Percentiles rank a stretch among this genome's conserved stretches.
phyloP scores from a whole-genome alignment of 2,329 filamentous ascomycete genomes.

The Colletotrichum sojae region DNA sequence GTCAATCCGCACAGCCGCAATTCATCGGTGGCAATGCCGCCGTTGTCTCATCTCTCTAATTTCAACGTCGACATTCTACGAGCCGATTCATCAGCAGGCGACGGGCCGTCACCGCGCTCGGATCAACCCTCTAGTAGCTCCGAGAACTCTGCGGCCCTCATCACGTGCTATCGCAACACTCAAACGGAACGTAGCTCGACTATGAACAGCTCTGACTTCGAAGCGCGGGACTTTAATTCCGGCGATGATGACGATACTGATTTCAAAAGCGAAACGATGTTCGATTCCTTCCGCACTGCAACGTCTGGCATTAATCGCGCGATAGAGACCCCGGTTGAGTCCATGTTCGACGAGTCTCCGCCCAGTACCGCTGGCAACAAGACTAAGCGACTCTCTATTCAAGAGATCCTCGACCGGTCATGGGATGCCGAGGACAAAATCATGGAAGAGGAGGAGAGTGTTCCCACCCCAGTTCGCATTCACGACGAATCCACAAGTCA shows the following conservation, averaged over 20 bases:
- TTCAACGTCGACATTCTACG: conserved; percentile 68
- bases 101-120: conserved; percentile 53
- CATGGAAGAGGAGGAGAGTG: conserved; percentile 73
- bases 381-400: conserved; percentile 70
- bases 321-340: conserved; percentile 80
- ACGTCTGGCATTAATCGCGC: conserved; percentile 77
- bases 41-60: conserved; percentile 67
- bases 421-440: conserved; percentile 71
- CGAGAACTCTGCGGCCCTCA: conserved; percentile 59
- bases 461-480: conserved; percentile 64
- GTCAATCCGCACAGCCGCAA: conserved; percentile 57
- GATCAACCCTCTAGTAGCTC: conserved; percentile 60
- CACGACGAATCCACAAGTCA: conserved; percentile 48
- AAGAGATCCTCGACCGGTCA: conserved; percentile 69
- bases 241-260: conserved; percentile 85
- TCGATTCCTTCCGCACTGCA: conserved; percentile 81
- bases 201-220: conserved; percentile 78
- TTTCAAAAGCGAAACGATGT: conserved; percentile 82
- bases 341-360: conserved; percentile 86
- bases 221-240: conserved; percentile 74
- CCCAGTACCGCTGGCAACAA: conserved; percentile 70
- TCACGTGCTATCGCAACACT: conserved; percentile 53
- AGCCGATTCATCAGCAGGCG: conserved; percentile 59
- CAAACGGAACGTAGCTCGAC: conserved; percentile 72
- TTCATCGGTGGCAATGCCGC: conserved; percentile 69